These are phyloP conservation scores for Saccharum officinarum DNA, from an alignment of 176 grass and related monocot genomes.

Conservation along the genomic window DNA sequence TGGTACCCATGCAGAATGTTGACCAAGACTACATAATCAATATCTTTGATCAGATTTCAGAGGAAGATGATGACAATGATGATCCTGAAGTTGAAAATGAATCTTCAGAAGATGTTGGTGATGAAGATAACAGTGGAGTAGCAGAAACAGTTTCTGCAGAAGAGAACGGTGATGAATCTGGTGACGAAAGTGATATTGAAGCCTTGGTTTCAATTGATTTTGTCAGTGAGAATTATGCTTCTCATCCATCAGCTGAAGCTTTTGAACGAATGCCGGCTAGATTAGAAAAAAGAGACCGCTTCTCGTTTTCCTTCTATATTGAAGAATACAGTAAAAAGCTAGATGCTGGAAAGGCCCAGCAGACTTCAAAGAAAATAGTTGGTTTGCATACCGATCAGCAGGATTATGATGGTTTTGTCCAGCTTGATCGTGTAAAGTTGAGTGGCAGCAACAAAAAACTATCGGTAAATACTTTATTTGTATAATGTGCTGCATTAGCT, in stretches of 20 bases:
- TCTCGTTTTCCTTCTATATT: slow-evolving; percentile 80
- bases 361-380: slow-evolving; percentile 45
- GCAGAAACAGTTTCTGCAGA: slow-evolving; percentile 54
- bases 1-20: slow-evolving; percentile 68
- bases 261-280: slow-evolving; percentile 76
- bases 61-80: slow-evolving; percentile 65
- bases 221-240: slow-evolving; percentile 46
- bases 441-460: slow-evolving; percentile 58
- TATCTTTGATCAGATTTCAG: slow-evolving; percentile 88
- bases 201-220: slow-evolving; percentile 51
- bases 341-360: slow-evolving; percentile 34
- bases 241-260: slow-evolving; percentile 24
- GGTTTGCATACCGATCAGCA: slow-evolving; percentile 31
- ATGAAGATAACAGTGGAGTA: slow-evolving; percentile 67
- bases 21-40: slow-evolving; percentile 81
- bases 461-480: slow-evolving; percentile 52
- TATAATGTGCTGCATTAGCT: slow-evolving; percentile 33
- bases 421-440: slow-evolving; percentile 74
- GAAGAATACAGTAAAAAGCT: slow-evolving; percentile 53
- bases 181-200: slow-evolving; percentile 58
- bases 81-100: slow-evolving; percentile 56
- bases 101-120: slow-evolving; percentile 53
- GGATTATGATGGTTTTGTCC: slow-evolving; percentile 63
- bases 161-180: slow-evolving; percentile 46
- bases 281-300: slow-evolving; percentile 67